phyloP scores from a whole-genome alignment of 192 early-diverging fungal species.

The Hyaloraphidium curvatum region DNA sequence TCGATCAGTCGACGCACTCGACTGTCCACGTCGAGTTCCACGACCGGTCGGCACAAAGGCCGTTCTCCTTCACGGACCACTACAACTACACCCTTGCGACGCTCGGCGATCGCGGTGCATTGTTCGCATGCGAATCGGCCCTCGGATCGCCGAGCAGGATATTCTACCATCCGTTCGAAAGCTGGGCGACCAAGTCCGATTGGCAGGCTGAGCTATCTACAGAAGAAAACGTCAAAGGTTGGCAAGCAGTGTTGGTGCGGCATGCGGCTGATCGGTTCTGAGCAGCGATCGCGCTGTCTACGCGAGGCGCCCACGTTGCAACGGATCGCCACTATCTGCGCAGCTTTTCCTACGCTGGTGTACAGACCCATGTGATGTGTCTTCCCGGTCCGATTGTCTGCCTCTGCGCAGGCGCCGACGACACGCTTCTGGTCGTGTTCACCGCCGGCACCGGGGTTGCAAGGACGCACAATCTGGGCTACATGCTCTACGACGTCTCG shows the following conservation, averaged over 20 bases:
- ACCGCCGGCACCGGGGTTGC: constrained; percentile 20
- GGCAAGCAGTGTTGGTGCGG: background rate
- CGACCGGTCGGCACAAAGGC: constrained; percentile 56
- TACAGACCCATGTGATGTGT: constrained; percentile 53
- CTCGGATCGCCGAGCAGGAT: constrained; percentile 34
- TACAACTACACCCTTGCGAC: constrained; percentile 59
- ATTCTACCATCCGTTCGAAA: constrained; percentile 51
- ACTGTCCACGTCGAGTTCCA: constrained; percentile 76
- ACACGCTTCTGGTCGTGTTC: constrained; percentile 24
- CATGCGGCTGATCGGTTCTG: background rate
- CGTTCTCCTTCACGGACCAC: constrained; percentile 67
- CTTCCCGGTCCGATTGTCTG: constrained; percentile 27
- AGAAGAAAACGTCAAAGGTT: constrained; percentile 45
- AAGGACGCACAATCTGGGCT: constrained; percentile 33
- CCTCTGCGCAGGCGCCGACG: constrained; percentile 16
- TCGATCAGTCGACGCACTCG: constrained; percentile 46
- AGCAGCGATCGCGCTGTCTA: constrained; percentile 49
- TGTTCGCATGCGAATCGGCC: constrained; percentile 40
- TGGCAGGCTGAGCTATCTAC: constrained; percentile 51
- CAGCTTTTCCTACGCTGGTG: constrained; percentile 54
- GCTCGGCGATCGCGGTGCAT: constrained; percentile 41
- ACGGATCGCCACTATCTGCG: constrained; percentile 61
- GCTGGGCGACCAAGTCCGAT: constrained; percentile 45
- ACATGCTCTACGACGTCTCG: constrained; percentile 40
- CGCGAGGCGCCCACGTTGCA: constrained; percentile 38